A percentile compares a stretch with the other conserved stretches of the same genome.
Conservation (phyloP, 176 grass and related monocot genomes). For the Avena eriantha region DNA sequence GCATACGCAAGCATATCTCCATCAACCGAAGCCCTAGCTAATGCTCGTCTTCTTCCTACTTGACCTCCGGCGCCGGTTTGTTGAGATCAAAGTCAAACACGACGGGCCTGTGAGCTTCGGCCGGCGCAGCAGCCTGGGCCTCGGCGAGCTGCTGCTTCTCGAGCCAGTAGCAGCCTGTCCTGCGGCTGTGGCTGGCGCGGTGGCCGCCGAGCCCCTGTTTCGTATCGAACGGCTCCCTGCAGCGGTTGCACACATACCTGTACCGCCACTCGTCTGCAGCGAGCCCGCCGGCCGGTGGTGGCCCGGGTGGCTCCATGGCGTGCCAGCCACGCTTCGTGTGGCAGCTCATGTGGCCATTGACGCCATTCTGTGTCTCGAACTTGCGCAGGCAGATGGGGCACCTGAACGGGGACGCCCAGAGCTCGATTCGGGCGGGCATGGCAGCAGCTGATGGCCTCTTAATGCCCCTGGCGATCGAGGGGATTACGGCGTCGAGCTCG, state of each 20-base stretch:
- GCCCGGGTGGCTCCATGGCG: constrained; percentile 50
- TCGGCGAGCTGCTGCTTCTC: too few species aligned
- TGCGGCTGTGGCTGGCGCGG: constrained; percentile 73
- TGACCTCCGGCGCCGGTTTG: constrained; percentile 33
- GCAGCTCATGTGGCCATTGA: constrained; percentile 62
- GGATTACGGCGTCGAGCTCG: constrained; percentile 8
- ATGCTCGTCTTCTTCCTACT: not conserved
- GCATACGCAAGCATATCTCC: constrained; percentile 17
- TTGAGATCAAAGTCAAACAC: constrained; percentile 50
- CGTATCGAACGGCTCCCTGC: constrained; percentile 41
- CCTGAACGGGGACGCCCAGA: not conserved
- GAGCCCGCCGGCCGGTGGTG: not conserved
- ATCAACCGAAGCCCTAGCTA: constrained; percentile 32
- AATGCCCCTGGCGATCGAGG: not conserved
- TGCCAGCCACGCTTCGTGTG: constrained; percentile 51
- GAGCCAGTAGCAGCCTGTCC: too few species aligned
- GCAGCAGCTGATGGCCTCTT: not conserved
- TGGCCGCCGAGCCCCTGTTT: constrained; percentile 78
- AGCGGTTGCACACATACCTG: constrained; percentile 48
- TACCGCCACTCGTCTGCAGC: constrained; percentile 16
- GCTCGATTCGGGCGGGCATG: not conserved
- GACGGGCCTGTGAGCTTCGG: not conserved
- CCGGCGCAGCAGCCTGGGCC: not conserved
- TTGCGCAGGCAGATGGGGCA: constrained; percentile 51
- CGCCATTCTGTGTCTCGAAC: constrained; percentile 45